phyloP scores from a whole-genome alignment of 2,329 filamentous ascomycete species.

The Emydomyces testavorans region DNA sequence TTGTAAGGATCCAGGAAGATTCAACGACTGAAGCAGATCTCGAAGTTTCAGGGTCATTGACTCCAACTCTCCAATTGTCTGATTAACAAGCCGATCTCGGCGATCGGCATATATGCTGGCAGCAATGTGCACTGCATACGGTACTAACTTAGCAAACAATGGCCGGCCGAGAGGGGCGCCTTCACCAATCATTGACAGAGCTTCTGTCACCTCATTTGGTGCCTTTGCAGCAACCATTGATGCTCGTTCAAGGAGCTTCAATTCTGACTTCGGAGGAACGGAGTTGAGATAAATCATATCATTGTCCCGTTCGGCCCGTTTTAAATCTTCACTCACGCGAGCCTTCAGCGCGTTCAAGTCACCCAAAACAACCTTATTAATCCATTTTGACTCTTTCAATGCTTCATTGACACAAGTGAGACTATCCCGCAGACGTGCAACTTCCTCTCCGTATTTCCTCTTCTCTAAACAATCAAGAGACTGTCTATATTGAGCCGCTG shows the following conservation, averaged over 20 bases:
- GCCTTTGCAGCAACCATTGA: slow-evolving; percentile 74
- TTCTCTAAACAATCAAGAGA: slow-evolving; percentile 88
- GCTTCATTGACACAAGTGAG: slow-evolving; percentile 74
- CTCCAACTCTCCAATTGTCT: slow-evolving; percentile 73
- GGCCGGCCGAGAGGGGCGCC: slow-evolving; percentile 69
- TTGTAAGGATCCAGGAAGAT: slow-evolving; percentile 83
- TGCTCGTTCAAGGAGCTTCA: slow-evolving; percentile 73
- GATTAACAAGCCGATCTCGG: slow-evolving; percentile 79
- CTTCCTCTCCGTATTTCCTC: slow-evolving; percentile 87
- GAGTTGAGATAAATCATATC: slow-evolving; percentile 82
- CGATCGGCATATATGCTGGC: slow-evolving; percentile 92
- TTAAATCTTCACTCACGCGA: slow-evolving; percentile 74
- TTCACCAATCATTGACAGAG: slow-evolving; percentile 68
- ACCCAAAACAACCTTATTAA: slow-evolving; percentile 68
- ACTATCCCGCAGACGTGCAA: slow-evolving; percentile 73
- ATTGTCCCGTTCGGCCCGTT: slow-evolving; percentile 89
- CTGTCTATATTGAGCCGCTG: slow-evolving; percentile 83
- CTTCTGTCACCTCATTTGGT: slow-evolving; percentile 70
- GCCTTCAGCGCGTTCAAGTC: slow-evolving; percentile 76
- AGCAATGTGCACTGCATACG: slow-evolving; percentile 89
- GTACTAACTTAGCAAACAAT: slow-evolving; percentile 81
- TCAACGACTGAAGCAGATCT: slow-evolving; percentile 65
- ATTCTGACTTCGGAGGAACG: slow-evolving; percentile 77
- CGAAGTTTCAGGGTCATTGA: slow-evolving; percentile 68
- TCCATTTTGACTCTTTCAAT: slow-evolving; percentile 68